phyloP scores from a whole-genome alignment of 139 green algal genomes.

The Micractinium conductrix region DNA sequence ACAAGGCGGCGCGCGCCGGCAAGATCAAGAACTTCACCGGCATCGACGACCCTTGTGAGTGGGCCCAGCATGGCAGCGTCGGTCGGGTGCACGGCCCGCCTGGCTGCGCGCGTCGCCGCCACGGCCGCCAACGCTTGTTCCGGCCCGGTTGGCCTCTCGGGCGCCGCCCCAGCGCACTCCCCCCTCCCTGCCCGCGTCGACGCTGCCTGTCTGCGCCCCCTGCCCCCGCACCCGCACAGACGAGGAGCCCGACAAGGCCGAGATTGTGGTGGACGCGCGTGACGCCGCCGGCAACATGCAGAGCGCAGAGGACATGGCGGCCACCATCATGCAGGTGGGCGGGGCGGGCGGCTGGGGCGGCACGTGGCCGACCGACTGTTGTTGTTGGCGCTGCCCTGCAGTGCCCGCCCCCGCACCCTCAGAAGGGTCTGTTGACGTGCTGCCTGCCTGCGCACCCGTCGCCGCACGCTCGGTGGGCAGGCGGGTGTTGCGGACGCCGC shows the following conservation, averaged over 20 bases:
- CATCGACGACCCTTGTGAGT: conserved; percentile 32
- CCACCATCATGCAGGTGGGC: conserved; percentile 54
- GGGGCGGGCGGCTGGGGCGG: no score
- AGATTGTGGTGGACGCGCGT: conserved; percentile 81
- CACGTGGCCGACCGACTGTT: no score
- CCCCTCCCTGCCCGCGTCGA: background rate
- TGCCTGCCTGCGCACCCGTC: background rate
- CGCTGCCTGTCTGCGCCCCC: background rate
- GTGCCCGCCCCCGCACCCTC: no score
- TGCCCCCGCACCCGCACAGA: conserved; percentile 33
- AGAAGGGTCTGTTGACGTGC: no score
- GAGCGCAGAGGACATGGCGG: conserved; percentile 70
- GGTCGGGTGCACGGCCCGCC: background rate
- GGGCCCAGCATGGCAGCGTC: background rate
- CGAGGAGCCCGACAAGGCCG: conserved; percentile 84
- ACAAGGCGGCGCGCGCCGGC: conserved; percentile 92
- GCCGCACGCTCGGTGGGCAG: no score
- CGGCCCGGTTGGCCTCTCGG: no score
- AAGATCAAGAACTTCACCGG: conserved; percentile 95
- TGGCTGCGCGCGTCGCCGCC: no score
- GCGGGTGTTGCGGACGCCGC: no score
- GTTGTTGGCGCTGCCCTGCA: no score
- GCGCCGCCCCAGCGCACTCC: background rate
- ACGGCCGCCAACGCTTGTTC: no score
- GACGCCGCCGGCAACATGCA: conserved; percentile 64